phyloP scores from a whole-genome alignment of 192 early-diverging fungal genomes.

The Bifiguratus adelaidae region DNA sequence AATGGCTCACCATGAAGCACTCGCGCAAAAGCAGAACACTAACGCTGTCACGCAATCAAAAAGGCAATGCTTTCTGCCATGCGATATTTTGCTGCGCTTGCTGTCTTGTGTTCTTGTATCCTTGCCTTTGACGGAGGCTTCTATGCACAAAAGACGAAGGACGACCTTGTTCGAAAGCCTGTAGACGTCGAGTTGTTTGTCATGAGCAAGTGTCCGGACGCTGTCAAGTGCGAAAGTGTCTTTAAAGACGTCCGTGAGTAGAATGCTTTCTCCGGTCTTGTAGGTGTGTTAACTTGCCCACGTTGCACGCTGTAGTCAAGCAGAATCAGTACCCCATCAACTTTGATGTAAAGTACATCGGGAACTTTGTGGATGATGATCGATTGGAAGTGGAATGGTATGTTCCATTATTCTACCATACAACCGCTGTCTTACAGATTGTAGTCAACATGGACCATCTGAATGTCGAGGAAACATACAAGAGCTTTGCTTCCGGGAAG shows the following conservation, averaged over 20 bases:
- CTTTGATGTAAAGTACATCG: slow-evolving; percentile 13
- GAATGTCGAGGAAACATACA: slow-evolving; percentile 37
- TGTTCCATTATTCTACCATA: background rate
- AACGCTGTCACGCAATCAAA: no score
- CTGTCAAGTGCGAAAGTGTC: slow-evolving; percentile 35
- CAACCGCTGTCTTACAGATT: background rate
- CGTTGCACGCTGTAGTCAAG: background rate
- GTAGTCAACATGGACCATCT: slow-evolving; percentile 24
- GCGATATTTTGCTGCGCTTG: no score
- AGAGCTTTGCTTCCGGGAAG: slow-evolving; percentile 33
- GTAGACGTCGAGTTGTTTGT: slow-evolving; percentile 56
- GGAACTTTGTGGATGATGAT: background rate
- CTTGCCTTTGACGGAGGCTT: no score
- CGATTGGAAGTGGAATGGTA: slow-evolving; percentile 6
- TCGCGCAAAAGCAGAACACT: no score
- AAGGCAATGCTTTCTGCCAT: no score
- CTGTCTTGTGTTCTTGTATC: no score
- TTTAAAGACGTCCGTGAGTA: slow-evolving; percentile 31
- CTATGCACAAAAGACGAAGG: no score
- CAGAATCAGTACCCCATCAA: background rate
- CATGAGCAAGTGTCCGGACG: slow-evolving; percentile 65
- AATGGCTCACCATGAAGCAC: no score
- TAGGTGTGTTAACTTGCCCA: background rate
- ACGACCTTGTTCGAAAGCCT: no score
- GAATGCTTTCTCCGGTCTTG: background rate